Conservation (phyloP, 805 yeast species). For the Trichomonascus vanleenenianus region DNA sequence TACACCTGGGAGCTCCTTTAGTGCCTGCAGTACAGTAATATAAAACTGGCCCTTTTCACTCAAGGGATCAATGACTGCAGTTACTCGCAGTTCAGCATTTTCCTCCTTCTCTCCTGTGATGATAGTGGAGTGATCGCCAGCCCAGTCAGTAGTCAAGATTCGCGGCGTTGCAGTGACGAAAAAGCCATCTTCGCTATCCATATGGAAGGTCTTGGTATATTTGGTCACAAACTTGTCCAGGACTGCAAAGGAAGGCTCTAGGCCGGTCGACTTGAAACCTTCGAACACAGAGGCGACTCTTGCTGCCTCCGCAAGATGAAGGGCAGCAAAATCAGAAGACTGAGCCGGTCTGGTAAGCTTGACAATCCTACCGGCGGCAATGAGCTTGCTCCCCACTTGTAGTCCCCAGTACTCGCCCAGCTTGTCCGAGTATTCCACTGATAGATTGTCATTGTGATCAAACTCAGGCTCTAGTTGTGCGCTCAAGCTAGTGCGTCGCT, state of each 20-base stretch:
- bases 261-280: conserved; percentile 5
- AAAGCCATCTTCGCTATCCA: conserved; percentile 5
- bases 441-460: no score
- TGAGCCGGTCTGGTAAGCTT: neutral
- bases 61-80: conserved; percentile 63
- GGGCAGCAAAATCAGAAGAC: neutral
- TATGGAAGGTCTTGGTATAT: conserved; percentile 14
- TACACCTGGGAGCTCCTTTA: conserved; percentile 42
- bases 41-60: conserved; percentile 60
- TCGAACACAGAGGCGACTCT: conserved; percentile 12
- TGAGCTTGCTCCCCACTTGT: neutral
- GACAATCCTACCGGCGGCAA: neutral
- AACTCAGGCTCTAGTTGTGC: no score
- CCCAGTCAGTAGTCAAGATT: conserved; percentile 19
- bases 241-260: conserved; percentile 3
- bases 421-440: no score
- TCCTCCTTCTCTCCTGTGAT: conserved; percentile 32
- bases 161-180: conserved; percentile 14
- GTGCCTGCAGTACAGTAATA: conserved; percentile 36
- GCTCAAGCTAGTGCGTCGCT: no score
- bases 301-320: conserved; percentile 7
- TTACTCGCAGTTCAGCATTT: conserved; percentile 42
- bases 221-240: conserved; percentile 14
- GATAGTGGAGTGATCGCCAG: conserved; percentile 31
- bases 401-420: neutral